Percentiles rank a stretch among this genome's conserved stretches.
Evolutionary conservation across 495 filamentous ascomycete genomes (phyloP).

Genomic region (Pyrenula massariospora): DNA sequence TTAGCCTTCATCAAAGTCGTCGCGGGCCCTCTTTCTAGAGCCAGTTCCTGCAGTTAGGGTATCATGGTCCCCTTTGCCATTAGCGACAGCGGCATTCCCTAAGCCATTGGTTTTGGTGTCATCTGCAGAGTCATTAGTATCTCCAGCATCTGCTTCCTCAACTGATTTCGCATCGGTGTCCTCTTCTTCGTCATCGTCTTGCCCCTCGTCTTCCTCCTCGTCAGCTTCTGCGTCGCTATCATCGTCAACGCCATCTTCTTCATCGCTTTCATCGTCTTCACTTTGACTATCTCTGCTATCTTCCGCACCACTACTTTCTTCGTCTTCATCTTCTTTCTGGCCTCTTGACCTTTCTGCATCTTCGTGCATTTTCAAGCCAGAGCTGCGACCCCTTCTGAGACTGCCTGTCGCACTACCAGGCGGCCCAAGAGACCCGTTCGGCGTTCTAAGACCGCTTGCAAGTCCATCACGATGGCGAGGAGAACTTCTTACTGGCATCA

Average conservation of each 20-base stretch:
- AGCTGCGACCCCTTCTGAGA: not conserved
- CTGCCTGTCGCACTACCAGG: conserved; percentile 1
- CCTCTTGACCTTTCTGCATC: not conserved
- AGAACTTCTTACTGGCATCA: not conserved
- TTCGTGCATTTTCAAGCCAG: not conserved
- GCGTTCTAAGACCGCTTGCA: not conserved
- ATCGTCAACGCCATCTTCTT: conserved; percentile 3
- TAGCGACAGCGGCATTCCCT: not conserved
- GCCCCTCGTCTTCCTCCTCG: conserved; percentile 6
- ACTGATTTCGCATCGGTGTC: conserved; percentile 3
- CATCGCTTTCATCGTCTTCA: conserved; percentile 5
- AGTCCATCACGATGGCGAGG: not conserved
- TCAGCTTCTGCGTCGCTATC: conserved; percentile 9
- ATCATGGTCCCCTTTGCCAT: not conserved
- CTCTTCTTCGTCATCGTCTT: conserved; percentile 8
- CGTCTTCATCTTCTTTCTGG: not conserved
- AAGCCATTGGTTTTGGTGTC: not conserved
- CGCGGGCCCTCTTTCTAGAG: not conserved
- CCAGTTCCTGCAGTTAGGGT: not conserved
- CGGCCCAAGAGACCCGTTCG: not conserved
- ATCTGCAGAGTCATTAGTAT: not conserved
- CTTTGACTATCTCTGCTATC: not conserved
- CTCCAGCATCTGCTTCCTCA: not conserved
- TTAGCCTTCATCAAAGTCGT: not conserved
- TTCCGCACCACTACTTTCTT: not conserved